Base-by-base conservation (phyloP, 2,329 filamentous ascomycete genomes). In the Aspergillus novofumigatus region DNA sequence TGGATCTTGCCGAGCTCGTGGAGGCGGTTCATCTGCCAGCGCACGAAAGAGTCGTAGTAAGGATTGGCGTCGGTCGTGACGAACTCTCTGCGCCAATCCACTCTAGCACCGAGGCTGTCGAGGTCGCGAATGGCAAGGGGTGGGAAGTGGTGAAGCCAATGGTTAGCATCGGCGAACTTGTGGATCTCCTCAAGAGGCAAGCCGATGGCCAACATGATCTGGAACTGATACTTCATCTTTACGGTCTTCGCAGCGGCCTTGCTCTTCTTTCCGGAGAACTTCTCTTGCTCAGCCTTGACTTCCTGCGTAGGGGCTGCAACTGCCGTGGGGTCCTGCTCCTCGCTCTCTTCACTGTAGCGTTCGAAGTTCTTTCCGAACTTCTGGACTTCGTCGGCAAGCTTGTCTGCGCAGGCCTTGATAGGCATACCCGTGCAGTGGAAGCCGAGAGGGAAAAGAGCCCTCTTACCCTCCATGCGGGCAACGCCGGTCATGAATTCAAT, bases 391-490 rank as follows among this genome's bases (percentile, higher is more conserved):
- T 91, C 86, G 58, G 88, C 86, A 49, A 99, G 85, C 81, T 97
- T 97, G 80, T 99, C 93, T 54, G 94, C 92, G 69, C 91, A 95
- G 5, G 94, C 92, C 78, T 97, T 97, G 81, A 99, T 99, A 49
- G 92, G 92, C 88, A 99, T 95, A 67, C 94, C 94, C 0, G 93
- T 97, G 78, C 89, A 91, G 81, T 99, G 94, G 80, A 92, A 99
- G 32, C 93, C 94, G 70, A 94, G 88, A 56, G 94, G 94, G 73
- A 94, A 97, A 53, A 97, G 81, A 56, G 88, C 83, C 53, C 88
- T 83, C 80, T 93, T 93, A 69, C 94, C 94, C 73, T 92, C 86
- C 91, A 97, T 95, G 55, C 93, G 84, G 49, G 89, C 88, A 71
- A 91, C 92, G 47, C 93, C 91, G 25, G 89, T 85, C 57, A 87